Base-by-base conservation (phyloP, 495 filamentous ascomycete species). In the Hamigera avellanea region DNA sequence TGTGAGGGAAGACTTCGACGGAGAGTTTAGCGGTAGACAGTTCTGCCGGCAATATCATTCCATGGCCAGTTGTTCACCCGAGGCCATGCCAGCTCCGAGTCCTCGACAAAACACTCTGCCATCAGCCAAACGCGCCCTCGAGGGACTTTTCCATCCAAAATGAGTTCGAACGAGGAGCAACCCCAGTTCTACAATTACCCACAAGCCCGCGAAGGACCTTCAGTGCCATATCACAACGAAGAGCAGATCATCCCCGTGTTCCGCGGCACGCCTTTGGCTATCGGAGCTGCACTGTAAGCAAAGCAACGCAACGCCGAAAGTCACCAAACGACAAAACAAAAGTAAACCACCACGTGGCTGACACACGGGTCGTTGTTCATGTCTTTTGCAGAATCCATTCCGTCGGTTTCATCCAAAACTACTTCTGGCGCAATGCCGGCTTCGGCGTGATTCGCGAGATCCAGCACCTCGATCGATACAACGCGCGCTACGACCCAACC, bases 401-500 rank as follows among this genome's bases (percentile, higher is more conserved):
- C 29, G 39, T 81, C 6, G 51, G 56, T 2, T 64, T 73, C 36
- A 35, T 83, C 8, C 72, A 76, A 35, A 63, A 54, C 41, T 55
- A 75, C 35, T 66, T 86, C 43, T 95, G 81, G 82, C 57, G 46
- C 31, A 89, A 86, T 59, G 83, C 83, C 18, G 78, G 79, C 14
- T 86, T 95, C 43, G 66, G 58, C 27, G 48, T 59, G 17, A 66
- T 86, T 19, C 75, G 72, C 34, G 49, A 73, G 21, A 62, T 81
- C 6, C 47, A 54, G 3, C 65, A 70, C 15, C 66, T 95, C 10
- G 59, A 75, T 6, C 42, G 65, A 14, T 78, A 80, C 45, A 49
- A 67, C 10, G 70, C 78, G 12, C 72, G 81, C 41, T 87, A 74
- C 50, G 85, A 91, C 47, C 88, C 89, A n/a, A 81, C 83, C 21